Percentiles rank a stretch among this genome's conserved stretches.
Evolutionary conservation across 805 yeast genomes (phyloP).

Genomic region (Barnettozyma populi): DNA sequence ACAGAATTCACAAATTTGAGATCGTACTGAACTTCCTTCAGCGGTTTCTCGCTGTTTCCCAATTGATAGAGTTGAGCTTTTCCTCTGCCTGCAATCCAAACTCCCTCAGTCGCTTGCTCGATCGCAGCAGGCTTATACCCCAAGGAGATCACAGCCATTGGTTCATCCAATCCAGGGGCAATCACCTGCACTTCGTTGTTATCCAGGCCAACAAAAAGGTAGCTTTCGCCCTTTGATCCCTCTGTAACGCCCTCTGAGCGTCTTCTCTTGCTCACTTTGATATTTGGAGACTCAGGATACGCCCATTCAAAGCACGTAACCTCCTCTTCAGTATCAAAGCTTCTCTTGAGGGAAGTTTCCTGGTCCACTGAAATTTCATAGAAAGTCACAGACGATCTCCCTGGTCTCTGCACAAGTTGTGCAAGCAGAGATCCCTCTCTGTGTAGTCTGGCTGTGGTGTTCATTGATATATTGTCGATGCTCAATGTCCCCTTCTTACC

Average conservation of each 20-base stretch:
- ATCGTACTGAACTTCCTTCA: neutral
- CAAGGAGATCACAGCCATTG: neutral
- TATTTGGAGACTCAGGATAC: neutral
- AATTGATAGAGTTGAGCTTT: neutral
- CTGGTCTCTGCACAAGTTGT: neutral
- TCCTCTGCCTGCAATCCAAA: neutral
- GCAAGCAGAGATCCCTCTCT: neutral
- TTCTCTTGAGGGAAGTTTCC: neutral
- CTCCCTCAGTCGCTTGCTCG: neutral
- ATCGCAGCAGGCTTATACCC: neutral
- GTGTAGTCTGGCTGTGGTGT: neutral
- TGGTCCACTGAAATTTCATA: neutral
- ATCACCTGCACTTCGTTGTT: neutral
- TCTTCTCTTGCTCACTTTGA: neutral
- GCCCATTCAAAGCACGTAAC: conserved; percentile 2
- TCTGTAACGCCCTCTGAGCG: neutral
- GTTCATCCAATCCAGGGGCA: neutral
- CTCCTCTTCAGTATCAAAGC: neutral
- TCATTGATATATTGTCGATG: neutral
- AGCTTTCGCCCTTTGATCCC: neutral
- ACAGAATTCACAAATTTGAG: neutral
- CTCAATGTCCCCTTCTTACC: neutral
- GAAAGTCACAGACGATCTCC: neutral
- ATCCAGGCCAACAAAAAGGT: neutral
- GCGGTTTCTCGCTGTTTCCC: neutral